phyloP scores from a whole-genome alignment of 176 grass and related monocot species.

The Aegilops speltoides region DNA sequence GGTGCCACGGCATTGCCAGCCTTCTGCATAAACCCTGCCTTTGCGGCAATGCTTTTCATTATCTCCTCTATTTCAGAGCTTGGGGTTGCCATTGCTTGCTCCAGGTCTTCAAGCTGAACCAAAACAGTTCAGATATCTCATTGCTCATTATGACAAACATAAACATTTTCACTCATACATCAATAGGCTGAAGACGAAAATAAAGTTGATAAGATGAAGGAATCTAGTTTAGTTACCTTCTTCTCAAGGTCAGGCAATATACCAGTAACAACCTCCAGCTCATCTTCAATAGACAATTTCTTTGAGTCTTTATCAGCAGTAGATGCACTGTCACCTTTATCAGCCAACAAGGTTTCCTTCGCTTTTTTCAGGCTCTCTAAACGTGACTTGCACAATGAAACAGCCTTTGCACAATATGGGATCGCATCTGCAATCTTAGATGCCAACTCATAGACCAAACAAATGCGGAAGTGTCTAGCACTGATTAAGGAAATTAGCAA shows the following conservation, averaged over 20 bases:
- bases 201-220: neutral
- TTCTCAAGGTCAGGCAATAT: constrained; percentile 91
- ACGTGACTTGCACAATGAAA: constrained; percentile 80
- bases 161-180: neutral
- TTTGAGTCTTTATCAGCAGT: constrained; percentile 40
- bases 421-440: constrained; percentile 70
- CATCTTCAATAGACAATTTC: constrained; percentile 50
- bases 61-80: constrained; percentile 40
- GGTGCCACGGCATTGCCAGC: constrained; percentile 29
- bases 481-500: constrained; percentile 45
- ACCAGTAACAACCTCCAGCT: constrained; percentile 70
- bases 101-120: constrained; percentile 89
- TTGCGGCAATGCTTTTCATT: constrained; percentile 47
- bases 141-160: neutral
- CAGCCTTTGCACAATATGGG: constrained; percentile 78
- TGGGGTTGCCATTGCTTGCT: constrained; percentile 56
- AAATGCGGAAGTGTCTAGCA: constrained; percentile 86
- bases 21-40: constrained; percentile 26
- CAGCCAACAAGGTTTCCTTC: constrained; percentile 33
- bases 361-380: constrained; percentile 56
- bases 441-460: constrained; percentile 72
- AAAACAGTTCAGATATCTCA: constrained; percentile 29
- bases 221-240: constrained; percentile 61
- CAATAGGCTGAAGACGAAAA: constrained; percentile 12
- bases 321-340: constrained; percentile 38